Evolutionary conservation across 2,329 filamentous ascomycete genomes (phyloP).

Genomic region (Talaromyces marneffei): DNA sequence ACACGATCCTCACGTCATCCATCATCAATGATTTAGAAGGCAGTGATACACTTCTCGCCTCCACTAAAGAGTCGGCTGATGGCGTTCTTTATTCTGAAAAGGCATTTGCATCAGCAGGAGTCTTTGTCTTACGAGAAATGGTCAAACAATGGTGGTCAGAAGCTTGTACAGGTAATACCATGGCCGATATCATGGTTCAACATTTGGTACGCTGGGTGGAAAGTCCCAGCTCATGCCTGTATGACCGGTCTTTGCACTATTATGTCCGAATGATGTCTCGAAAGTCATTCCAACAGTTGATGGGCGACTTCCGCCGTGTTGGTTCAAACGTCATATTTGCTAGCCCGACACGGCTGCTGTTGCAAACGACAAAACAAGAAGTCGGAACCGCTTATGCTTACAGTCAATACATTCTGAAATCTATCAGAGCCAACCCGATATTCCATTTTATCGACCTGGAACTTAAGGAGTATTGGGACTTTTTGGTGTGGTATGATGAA

Average conservation of each 20-base stretch:
- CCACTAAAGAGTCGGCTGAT: slow-evolving; percentile 56
- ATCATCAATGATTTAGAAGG: slow-evolving; percentile 96
- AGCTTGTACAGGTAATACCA: slow-evolving; percentile 79
- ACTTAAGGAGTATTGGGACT: slow-evolving; percentile 99
- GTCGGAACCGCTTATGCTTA: slow-evolving; percentile 96
- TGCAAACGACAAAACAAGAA: slow-evolving; percentile 95
- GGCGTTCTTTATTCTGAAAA: slow-evolving; percentile 76
- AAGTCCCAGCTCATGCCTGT: slow-evolving; percentile 86
- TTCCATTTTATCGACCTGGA: slow-evolving; percentile 97
- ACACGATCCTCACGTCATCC: slow-evolving; percentile 93
- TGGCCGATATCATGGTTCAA: slow-evolving; percentile 97
- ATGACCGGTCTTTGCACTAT: slow-evolving; percentile 88
- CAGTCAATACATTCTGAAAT: slow-evolving; percentile 95
- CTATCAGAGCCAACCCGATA: slow-evolving; percentile 87
- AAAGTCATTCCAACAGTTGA: slow-evolving; percentile 93
- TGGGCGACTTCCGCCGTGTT: slow-evolving; percentile 92
- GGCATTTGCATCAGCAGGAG: slow-evolving; percentile 86
- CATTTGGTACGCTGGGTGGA: slow-evolving; percentile 97
- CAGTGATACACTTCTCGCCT: slow-evolving; percentile 78
- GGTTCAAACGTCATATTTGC: slow-evolving; percentile 96
- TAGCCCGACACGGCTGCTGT: slow-evolving; percentile 75
- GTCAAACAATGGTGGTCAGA: slow-evolving; percentile 98
- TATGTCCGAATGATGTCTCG: slow-evolving; percentile 98
- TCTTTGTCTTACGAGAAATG: slow-evolving; percentile 91
- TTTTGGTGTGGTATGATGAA: slow-evolving; percentile 97